Evolutionary conservation across 192 early-diverging fungal genomes (phyloP).

Genomic region (Podila clonocystis): DNA sequence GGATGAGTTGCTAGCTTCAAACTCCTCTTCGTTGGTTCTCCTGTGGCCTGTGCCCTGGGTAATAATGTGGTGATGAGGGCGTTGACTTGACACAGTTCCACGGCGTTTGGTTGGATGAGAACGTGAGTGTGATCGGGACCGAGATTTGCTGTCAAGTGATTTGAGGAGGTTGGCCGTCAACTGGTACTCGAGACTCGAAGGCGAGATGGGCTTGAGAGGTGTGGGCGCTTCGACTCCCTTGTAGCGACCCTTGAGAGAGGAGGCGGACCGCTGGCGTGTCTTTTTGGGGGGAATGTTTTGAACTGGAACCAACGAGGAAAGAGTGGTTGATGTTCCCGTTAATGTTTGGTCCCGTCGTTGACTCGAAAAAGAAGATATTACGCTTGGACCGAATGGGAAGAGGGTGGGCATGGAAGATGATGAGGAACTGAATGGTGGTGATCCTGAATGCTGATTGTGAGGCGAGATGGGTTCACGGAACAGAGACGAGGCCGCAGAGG

Average conservation of each 20-base stretch:
- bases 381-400: neutral
- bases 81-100: neutral
- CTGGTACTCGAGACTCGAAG: slow-evolving; percentile 49
- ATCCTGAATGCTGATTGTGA: neutral
- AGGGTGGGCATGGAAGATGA: neutral
- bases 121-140: neutral
- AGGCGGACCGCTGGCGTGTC: slow-evolving; percentile 5
- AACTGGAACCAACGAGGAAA: neutral
- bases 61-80: neutral
- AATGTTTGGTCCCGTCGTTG: neutral
- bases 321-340: neutral
- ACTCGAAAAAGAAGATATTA: no score
- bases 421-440: neutral
- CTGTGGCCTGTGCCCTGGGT: no score
- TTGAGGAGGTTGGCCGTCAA: slow-evolving; percentile 34
- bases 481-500: slow-evolving; percentile 42
- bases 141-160: slow-evolving; percentile 4
- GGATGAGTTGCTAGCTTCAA: no score
- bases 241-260: neutral
- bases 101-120: neutral
- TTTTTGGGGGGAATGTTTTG: slow-evolving; percentile 6
- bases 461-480: slow-evolving; percentile 17
- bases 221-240: neutral
- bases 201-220: slow-evolving; percentile 23
- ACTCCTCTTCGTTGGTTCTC: no score